Evolutionary conservation across 2,329 filamentous ascomycete genomes (phyloP), one percentile per base, ranked within the genome.

Genomic region (Basipetospora chlamydospora): DNA sequence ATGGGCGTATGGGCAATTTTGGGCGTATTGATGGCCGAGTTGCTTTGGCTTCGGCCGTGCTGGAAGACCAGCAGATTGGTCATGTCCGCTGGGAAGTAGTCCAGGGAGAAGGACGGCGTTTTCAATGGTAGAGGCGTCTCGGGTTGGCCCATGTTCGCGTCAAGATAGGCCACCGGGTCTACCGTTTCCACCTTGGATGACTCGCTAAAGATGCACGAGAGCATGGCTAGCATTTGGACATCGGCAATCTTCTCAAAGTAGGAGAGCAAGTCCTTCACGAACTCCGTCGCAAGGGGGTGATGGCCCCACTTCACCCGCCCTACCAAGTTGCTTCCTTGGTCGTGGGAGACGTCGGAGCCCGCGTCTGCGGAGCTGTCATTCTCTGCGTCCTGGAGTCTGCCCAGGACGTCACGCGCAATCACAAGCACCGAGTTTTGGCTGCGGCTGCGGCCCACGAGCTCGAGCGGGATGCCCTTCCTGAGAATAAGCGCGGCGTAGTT

Each of bases 401-500:
- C 58, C 6, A 75, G 59, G 20, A 69, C 66, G 41, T 79, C 67
- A 43, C 68, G 72, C 12, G 81, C 81, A 43, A 87, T 72, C 6
- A 86, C 69, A 20, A 85, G 57, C 33, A 81, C 67, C 3, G 73
- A 76, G 41, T 78, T 65, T 7, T 65, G 62, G 28, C 64, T 60
- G 42, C 67, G 61, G 21, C 64, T 58, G 39, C 69, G 64, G 3
- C 66, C 61, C 29, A 80, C 57, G 18, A 83, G 59, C 46, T 80
- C 69, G 3, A 88, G 60, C 1, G 80, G 81, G 20, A 87, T 77
- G 30, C 84, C 75, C 45, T 82, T 80, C 44, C 77, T 75, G 31
- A 96, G 61, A 5, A 96, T 64, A 40, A 95, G 63, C 13, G 74
- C 78, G 38, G 85, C 66, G 44, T 95, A 79, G 33, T 72, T 73